A percentile compares a stretch with the other conserved stretches of the same genome.
Evolutionary conservation across 352 stramenopile species (phyloP).

Genomic region (Blastocystis hominis): DNA sequence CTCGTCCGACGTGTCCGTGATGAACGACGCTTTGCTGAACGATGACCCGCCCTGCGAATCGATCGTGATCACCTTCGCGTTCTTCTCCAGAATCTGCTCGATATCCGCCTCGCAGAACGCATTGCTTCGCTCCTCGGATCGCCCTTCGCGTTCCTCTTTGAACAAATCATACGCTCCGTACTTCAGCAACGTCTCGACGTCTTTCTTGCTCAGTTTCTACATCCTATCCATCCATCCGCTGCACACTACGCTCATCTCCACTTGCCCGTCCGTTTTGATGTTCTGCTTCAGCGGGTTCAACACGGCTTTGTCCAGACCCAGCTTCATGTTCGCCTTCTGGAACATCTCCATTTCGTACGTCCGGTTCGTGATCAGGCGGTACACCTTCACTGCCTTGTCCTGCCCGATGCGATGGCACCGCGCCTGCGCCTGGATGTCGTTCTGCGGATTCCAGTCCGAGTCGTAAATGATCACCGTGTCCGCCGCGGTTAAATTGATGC

Average conservation of each 20-base stretch:
- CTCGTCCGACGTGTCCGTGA: constrained; percentile 73
- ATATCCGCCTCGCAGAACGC: constrained; percentile 93
- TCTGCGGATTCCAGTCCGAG: constrained; percentile 93
- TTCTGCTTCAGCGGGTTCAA: constrained; percentile 62
- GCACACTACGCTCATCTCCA: constrained; percentile 57
- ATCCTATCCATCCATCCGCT: constrained; percentile 71
- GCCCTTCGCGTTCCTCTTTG: constrained; percentile 76
- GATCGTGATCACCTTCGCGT: constrained; percentile 58
- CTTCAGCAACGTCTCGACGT: constrained; percentile 82
- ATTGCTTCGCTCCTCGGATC: constrained; percentile 79
- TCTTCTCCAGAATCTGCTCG: constrained; percentile 84
- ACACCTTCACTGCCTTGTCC: constrained; percentile 83
- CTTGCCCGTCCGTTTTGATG: constrained; percentile 64
- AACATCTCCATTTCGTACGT: constrained; percentile 86
- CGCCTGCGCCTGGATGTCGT: constrained; percentile 80
- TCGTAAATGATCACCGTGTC: constrained; percentile 57
- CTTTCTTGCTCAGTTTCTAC: constrained; percentile 73
- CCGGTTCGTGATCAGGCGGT: constrained; percentile 77
- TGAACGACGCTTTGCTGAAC: constrained; percentile 83
- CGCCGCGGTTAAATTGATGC: constrained; percentile 80
- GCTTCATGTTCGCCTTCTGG: constrained; percentile 77
- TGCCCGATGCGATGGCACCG: constrained; percentile 82
- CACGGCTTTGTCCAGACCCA: constrained; percentile 80
- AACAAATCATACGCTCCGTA: constrained; percentile 87
- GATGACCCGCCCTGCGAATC: constrained; percentile 65